Evolutionary conservation across 805 yeast genomes (phyloP).

Genomic region (Monosporozyma aerobia): DNA sequence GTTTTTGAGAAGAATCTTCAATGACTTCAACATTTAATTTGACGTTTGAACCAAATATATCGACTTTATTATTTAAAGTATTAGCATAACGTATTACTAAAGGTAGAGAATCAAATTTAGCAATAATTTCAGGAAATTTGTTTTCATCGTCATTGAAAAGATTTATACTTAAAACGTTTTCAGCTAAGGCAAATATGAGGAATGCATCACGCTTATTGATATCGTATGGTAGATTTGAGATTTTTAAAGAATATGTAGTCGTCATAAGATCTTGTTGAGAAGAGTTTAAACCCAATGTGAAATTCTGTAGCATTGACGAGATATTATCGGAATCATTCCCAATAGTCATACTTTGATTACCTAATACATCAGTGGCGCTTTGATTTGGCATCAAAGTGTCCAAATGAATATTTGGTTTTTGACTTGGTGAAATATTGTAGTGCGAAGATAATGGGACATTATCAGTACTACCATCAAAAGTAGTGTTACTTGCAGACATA

Average conservation of each 20-base stretch:
- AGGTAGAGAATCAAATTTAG: slow-evolving; percentile 37
- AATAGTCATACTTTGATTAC: neutral
- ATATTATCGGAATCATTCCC: slow-evolving; percentile 11
- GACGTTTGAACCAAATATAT: slow-evolving; percentile 41
- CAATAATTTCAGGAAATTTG: slow-evolving; percentile 26
- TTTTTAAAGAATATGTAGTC: slow-evolving; percentile 29
- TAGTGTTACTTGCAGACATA: slow-evolving; percentile 1
- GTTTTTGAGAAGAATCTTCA: slow-evolving; percentile 28
- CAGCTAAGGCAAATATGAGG: slow-evolving; percentile 59
- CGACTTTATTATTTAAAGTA: slow-evolving; percentile 33
- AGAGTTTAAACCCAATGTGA: slow-evolving; percentile 14
- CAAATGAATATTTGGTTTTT: slow-evolving; percentile 1
- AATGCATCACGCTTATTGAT: slow-evolving; percentile 57
- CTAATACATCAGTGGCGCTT: neutral
- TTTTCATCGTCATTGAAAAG: slow-evolving; percentile 24
- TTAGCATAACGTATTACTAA: slow-evolving; percentile 38
- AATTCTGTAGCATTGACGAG: slow-evolving; percentile 24
- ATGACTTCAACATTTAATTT: slow-evolving; percentile 34
- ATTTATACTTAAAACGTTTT: slow-evolving; percentile 48
- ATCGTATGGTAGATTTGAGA: slow-evolving; percentile 56
- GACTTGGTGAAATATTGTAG: slow-evolving; percentile 3
- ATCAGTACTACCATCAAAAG: slow-evolving; percentile 2
- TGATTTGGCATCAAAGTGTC: neutral
- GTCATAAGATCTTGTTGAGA: slow-evolving; percentile 5
- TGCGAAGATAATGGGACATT: neutral